Base-by-base conservation (phyloP, 176 grass and related monocot genomes). In the Poa pratensis region DNA sequence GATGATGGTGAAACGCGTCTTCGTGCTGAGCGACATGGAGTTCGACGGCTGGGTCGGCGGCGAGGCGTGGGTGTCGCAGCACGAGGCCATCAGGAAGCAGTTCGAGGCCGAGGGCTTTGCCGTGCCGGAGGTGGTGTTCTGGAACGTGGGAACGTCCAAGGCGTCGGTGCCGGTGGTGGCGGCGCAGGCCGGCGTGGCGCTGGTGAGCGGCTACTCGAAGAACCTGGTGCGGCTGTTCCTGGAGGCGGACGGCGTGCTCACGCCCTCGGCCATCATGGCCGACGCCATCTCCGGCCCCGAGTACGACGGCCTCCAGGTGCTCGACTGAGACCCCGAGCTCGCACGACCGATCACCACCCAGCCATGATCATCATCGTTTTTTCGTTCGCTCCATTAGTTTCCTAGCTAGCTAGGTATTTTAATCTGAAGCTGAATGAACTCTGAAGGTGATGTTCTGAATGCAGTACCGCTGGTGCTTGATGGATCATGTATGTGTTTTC, bases 91-190 rank as follows among this genome's bases (percentile, higher is more conserved):
- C 62, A 16, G 11, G 62, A 34, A 65, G 24, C 6, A 17, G 62
- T 65, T 65, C 26, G 26, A 32, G 73, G 73, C 24, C 4, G 20
- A 75, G 12, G 86, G 93, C 73, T 93, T 89, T 12, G 18, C 55
- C 49, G 70, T 87, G 73, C 91, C 91, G 17, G 84, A 96, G 86
- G 83, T 96, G 50, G 86, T 93, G 61, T 96, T 93, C 82, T 96
- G 91, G 94, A 96, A 96, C 27, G 62, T 65, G 6, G 62, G 62
- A 15, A 65, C 62, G 14, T 32, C 62, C 62, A 65, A 65, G 62
- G 5, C 62, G 27, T 65, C 62, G 14, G 27, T 34, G 62, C 62
- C 62, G 0, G 85, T 91, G 64, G 65, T 58, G 27, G 75, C 89
- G 17, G 52, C 34, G 19, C 64, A 87, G 84, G 74, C 55, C 1